Conservation (phyloP, 2,329 filamentous ascomycete genomes). For the Talaromyces islandicus region DNA sequence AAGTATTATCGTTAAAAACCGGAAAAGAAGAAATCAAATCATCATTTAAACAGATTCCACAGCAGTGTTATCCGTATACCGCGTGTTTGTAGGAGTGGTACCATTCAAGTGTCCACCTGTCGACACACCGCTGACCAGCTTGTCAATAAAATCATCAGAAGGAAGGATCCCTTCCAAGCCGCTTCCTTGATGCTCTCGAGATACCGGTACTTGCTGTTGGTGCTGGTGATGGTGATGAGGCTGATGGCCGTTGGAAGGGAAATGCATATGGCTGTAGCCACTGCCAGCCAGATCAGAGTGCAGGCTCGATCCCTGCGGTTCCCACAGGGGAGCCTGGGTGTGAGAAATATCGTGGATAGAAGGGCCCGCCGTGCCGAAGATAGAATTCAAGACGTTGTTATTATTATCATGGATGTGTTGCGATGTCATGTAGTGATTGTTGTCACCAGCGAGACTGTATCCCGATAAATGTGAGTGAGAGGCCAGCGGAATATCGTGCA, state of each 20-base stretch:
- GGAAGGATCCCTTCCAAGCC: conserved; percentile 28
- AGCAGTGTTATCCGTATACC: conserved; percentile 24
- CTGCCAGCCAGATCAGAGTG: conserved; percentile 24
- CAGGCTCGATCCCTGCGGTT: conserved; percentile 22
- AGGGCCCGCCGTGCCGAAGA: conserved; percentile 25
- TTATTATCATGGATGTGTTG: conserved; percentile 27
- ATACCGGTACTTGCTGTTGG: conserved; percentile 22
- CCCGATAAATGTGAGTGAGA: conserved; percentile 23
- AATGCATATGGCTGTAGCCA: conserved; percentile 29
- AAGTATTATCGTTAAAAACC: conserved; percentile 7
- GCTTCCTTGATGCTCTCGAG: conserved; percentile 27
- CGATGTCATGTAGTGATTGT: conserved; percentile 26
- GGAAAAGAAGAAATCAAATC: background rate
- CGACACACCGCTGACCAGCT: conserved; percentile 30
- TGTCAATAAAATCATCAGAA: conserved; percentile 32
- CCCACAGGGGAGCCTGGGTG: conserved; percentile 23
- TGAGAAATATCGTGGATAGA: conserved; percentile 31
- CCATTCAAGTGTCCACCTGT: conserved; percentile 25
- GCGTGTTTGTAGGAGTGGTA: conserved; percentile 26
- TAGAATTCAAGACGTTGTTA: conserved; percentile 25
- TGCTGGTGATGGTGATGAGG: conserved; percentile 6
- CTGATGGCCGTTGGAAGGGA: conserved; percentile 21
- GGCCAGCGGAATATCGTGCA: conserved; percentile 29
- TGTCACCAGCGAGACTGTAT: conserved; percentile 26
- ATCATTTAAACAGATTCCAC: conserved; percentile 25